Base-by-base conservation (phyloP, 176 grass and related monocot species). In the Carex pumila region DNA sequence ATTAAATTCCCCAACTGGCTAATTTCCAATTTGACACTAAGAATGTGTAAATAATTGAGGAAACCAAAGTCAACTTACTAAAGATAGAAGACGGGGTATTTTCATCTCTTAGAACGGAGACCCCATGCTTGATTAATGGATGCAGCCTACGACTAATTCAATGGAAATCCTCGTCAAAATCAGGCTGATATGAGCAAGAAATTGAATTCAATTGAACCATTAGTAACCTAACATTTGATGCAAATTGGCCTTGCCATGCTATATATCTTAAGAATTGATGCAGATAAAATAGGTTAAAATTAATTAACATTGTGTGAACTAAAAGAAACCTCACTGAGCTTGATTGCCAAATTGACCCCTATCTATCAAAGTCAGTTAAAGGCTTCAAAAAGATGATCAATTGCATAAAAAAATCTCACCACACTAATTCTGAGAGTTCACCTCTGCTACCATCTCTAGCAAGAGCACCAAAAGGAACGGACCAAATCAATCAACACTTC, bases 171-270 rank as follows among this genome's bases (percentile, higher is more conserved):
- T 39, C 29, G 15, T 59, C 50, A 80, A 59, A 39, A 81, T 63
- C 30, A 43, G 12, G 29, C 17, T 41, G 43, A 5, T 29, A 81
- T 58, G 47, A 81, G 34, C 31, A 34, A 58, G 31, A 81, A 81
- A 61, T 21, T 71, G 47, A 3, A 71, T 71, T 18, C 18, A 21
- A 62, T 9, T 39, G 37, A 39, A 5, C 37, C 37, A 3, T 0
- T 39, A 39, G 37, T 39, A 39, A 39, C 4, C 4, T 5, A 39
- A 39, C 37, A 39, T 4, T 39, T 39, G 37, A 39, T 76, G 95
- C 92, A 90, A 89, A 83, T 81, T 90, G 88, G 81, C 95, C 95
- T 95, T 98, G 89, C 95, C 95, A 98, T 80, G 80, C 50, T 36
- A 3, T 70, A 88, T 86, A 86, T 95, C 91, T 91, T 98, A 84